phyloP scores from a whole-genome alignment of 2,329 filamentous ascomycete genomes.

The Exophiala mesophila region DNA sequence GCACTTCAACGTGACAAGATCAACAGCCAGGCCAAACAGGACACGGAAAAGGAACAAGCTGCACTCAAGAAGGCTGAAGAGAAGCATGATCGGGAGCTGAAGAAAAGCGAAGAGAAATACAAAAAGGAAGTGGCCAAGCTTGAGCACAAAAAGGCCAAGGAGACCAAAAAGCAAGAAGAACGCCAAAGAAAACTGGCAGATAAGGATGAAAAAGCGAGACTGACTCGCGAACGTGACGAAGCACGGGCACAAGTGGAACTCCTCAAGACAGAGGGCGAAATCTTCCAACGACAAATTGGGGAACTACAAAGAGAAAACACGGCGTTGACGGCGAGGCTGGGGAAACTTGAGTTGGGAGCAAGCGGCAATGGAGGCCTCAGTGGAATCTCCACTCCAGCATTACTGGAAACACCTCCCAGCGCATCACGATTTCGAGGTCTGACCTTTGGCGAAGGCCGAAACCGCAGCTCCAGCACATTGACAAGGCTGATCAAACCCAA shows the following conservation, averaged over 20 bases:
- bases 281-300: slow-evolving; percentile 40
- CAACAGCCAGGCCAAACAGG: slow-evolving; percentile 15
- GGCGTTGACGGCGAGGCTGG: slow-evolving; percentile 42
- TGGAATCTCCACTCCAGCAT: slow-evolving; percentile 5
- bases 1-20: slow-evolving; percentile 32
- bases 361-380: slow-evolving; percentile 5
- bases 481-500: slow-evolving; percentile 14
- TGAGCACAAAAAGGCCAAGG: slow-evolving; percentile 38
- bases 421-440: slow-evolving; percentile 9
- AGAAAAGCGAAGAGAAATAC: slow-evolving; percentile 29
- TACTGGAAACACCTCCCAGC: background rate
- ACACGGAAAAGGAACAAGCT: slow-evolving; percentile 24
- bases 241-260: slow-evolving; percentile 45
- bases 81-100: slow-evolving; percentile 29
- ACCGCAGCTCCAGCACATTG: slow-evolving; percentile 17
- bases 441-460: slow-evolving; percentile 12
- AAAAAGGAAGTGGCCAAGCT: slow-evolving; percentile 38
- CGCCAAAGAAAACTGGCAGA: slow-evolving; percentile 33
- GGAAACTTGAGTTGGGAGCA: slow-evolving; percentile 35
- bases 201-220: slow-evolving; percentile 40
- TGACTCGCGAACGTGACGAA: slow-evolving; percentile 40
- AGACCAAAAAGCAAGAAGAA: slow-evolving; percentile 37
- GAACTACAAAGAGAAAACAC: slow-evolving; percentile 57
- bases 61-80: slow-evolving; percentile 28
- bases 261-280: slow-evolving; percentile 45